Evolutionary conservation across 768 basidiomycete species (phyloP).

Genomic region (Lactarius evosmus): DNA sequence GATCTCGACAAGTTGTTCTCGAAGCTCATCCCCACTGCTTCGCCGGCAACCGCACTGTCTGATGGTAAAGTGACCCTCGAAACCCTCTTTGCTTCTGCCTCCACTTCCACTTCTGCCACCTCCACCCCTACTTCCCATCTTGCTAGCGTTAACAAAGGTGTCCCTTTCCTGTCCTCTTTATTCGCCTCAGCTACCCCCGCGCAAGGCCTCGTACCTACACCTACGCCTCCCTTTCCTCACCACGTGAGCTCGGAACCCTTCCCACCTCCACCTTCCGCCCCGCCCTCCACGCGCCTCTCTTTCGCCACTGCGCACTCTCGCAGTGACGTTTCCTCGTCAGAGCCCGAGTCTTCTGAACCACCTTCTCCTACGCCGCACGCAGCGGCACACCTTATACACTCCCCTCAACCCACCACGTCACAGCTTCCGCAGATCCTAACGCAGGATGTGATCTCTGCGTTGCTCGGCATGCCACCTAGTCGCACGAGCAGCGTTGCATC

Average conservation of each 20-base stretch:
- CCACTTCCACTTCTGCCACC: slow-evolving; percentile 23
- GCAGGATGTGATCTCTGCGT: slow-evolving; percentile 63
- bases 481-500: slow-evolving; percentile 37
- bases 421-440: slow-evolving; percentile 63
- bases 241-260: slow-evolving; percentile 26
- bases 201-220: slow-evolving; percentile 10
- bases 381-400: slow-evolving; percentile 41
- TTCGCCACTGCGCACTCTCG: slow-evolving; percentile 29
- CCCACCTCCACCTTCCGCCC: slow-evolving; percentile 28
- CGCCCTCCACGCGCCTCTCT: slow-evolving; percentile 24
- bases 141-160: slow-evolving; percentile 39
- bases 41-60: slow-evolving; percentile 29
- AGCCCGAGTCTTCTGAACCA: slow-evolving; percentile 17
- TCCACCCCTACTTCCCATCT: slow-evolving; percentile 23
- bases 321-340: slow-evolving; percentile 18
- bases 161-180: slow-evolving; percentile 61
- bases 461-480: slow-evolving; percentile 53
- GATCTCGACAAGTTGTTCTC: slow-evolving; percentile 46
- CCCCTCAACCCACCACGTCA: slow-evolving; percentile 53
- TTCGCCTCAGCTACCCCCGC: slow-evolving; percentile 63
- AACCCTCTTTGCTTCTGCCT: slow-evolving; percentile 43
- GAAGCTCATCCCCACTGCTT: slow-evolving; percentile 38
- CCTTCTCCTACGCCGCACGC: slow-evolving; percentile 18
- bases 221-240: slow-evolving; percentile 20
- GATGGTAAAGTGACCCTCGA: slow-evolving; percentile 42